Base-by-base conservation (phyloP, 2,329 filamentous ascomycete genomes). In the Dactylellina drechsleri region DNA sequence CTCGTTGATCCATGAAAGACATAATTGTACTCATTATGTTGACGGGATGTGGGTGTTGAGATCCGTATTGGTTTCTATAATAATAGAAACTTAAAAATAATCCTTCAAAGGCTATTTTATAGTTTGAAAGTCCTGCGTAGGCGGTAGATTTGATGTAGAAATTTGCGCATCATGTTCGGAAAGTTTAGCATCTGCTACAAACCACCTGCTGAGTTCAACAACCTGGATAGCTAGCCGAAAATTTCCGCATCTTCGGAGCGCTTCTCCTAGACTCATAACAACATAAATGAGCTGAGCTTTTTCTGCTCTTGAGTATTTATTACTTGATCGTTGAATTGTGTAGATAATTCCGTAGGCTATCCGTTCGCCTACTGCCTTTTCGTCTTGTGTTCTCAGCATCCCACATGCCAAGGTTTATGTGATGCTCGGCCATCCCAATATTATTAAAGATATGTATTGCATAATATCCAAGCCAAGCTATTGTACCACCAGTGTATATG, bases 401-500 rank as follows among this genome's bases (percentile, higher is more conserved):
- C 0, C 1, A 2, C 1, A 1, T 3, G 45, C 47, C 4, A 3
- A 20, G 18, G 1, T 20, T 1, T 13, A 40, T 20, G 4, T 54
- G 4, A 26, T 58, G n/a, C 12, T 16, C 23, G 6, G 16, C 20
- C 31, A 67, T 67, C 16, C 56, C 64, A 5, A 67, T 54, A 1
- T 8, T 7, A 15, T 67, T 41, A 13, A 60, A 54, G 4, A 54
- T 60, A 47, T 40, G 1, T 1, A 67, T 16, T 1, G 54, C 54
- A 12, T 13, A 56, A 3, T 16, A 5, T 36, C 8, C 1, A 56
- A 23, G 40, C 16, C 53, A 26, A 40, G 4, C n/a, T 26, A 53
- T 10, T 16, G 7, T 20, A 16, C 4, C 4, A 10, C 4, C 12
- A 12, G 15, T 6, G 26, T 23, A 23, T 23, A 23, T 5, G 4